Percentiles rank a stretch among this genome's conserved stretches.
These are phyloP conservation scores for Fagopyrum homotropicum DNA, from an alignment of 148 eudicot genomes.

Conservation along the genomic window DNA sequence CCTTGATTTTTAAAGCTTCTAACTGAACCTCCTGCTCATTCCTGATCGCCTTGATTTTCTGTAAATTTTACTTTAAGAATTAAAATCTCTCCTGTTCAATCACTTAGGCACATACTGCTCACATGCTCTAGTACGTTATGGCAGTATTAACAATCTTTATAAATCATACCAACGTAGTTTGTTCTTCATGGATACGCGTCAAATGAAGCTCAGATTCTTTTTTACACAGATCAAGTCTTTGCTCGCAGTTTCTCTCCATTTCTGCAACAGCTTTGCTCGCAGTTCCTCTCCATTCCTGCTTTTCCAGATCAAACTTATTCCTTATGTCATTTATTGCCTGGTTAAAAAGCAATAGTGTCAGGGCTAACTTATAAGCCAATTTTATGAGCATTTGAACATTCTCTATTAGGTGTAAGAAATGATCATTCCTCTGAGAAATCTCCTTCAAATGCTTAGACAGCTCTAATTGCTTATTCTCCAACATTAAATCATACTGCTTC, in stretches of 20 bases:
- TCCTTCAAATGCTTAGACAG: constrained; percentile 90
- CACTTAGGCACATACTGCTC: constrained; percentile 7
- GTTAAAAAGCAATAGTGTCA: constrained; percentile 17
- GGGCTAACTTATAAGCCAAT: neutral
- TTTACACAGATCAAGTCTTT: constrained; percentile 55
- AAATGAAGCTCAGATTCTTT: constrained; percentile 57
- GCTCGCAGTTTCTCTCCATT: constrained; percentile 49
- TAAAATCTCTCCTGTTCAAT: neutral
- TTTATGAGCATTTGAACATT: neutral
- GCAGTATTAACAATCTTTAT: neutral
- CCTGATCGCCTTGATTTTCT: constrained; percentile 60
- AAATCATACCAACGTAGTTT: constrained; percentile 55
- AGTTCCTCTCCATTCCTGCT: constrained; percentile 63
- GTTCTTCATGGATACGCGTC: constrained; percentile 66
- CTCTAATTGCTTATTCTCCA: constrained; percentile 79
- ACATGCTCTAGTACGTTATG: neutral
- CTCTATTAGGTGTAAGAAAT: constrained; percentile 28
- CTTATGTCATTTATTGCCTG: constrained; percentile 94
- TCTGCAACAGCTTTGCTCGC: constrained; percentile 57
- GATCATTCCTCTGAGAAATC: constrained; percentile 89
- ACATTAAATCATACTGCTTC: constrained; percentile 77
- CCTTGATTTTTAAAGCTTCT: too few species aligned
- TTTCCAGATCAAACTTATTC: constrained; percentile 80
- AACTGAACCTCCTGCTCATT: constrained; percentile 77
- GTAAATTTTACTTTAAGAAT: constrained; percentile 1